Evolutionary conservation across 2,329 filamentous ascomycete genomes (phyloP).

Genomic region (Penicillium nordicum): DNA sequence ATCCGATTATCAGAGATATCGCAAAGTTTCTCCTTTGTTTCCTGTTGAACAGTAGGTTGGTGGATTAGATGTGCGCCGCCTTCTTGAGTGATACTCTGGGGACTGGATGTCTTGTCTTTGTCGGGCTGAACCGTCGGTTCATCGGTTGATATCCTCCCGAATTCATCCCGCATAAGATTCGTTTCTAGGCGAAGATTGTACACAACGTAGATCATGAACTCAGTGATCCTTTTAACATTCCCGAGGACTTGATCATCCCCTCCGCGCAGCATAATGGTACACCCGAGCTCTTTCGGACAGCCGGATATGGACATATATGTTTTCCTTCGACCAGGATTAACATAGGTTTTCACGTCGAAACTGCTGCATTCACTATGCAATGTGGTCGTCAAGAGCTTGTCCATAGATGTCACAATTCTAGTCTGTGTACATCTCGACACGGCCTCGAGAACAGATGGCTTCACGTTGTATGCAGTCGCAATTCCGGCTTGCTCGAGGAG

Average conservation of each 20-base stretch:
- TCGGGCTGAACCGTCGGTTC: conserved; percentile 25
- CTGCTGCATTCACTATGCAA: conserved; percentile 76
- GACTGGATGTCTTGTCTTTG: conserved; percentile 9
- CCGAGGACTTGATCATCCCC: conserved; percentile 67
- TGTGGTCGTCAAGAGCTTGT: conserved; percentile 77
- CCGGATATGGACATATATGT: conserved; percentile 95
- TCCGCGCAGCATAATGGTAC: conserved; percentile 87
- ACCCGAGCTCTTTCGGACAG: conserved; percentile 83
- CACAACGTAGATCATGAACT: conserved; percentile 98
- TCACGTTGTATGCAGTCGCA: conserved; percentile 93
- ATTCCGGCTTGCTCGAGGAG: conserved; percentile 86
- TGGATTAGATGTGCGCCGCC: not conserved
- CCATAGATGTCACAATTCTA: conserved; percentile 87
- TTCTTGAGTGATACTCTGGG: not conserved
- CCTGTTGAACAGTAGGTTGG: conserved; percentile 11
- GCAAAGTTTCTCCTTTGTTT: conserved; percentile 14
- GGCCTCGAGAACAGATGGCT: conserved; percentile 90
- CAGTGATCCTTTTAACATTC: conserved; percentile 86
- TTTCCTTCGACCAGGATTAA: conserved; percentile 80
- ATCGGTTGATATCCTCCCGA: conserved; percentile 71
- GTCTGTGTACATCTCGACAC: conserved; percentile 90
- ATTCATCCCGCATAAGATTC: conserved; percentile 88
- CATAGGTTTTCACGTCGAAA: conserved; percentile 94
- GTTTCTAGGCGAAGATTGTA: conserved; percentile 97
- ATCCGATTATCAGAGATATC: conserved; percentile 18